Evolutionary conservation across 2,329 filamentous ascomycete species (phyloP), one percentile per base, ranked within the genome.

Genomic region (Xylaria arbuscula): DNA sequence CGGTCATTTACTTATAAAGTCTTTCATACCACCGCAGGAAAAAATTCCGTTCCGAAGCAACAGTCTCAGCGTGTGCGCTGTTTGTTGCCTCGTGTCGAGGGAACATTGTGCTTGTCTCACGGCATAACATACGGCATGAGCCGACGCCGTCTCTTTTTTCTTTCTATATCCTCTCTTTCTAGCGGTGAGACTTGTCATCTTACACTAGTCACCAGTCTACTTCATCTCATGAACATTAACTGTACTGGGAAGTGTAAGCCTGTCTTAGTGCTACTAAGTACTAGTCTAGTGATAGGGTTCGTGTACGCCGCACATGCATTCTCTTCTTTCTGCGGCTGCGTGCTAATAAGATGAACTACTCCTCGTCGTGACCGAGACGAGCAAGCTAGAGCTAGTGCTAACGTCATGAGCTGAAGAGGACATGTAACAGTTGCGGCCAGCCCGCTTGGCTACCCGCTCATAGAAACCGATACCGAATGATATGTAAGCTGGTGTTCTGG

Each of bases 101-200:
- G 24, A n/a, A 66, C 32, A 55, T 19, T 13, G 22, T 19, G 24
- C 13, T 56, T 9, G 28, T 68, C 55, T 64, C 50, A 68, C 50
- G 15, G 40, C 36, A 56, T 22, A 58, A 60, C 40, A 9, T 47
- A 56, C 66, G 51, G 62, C 22, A 65, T 68, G 47, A 48, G 45
- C 66, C 57, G 51, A 55, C 6, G 2, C 32, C 62, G 48, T 48
- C 28, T 22, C 1, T 13, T 28, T 42, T 3, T 6, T n/a, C n/a
- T n/a, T 22, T 45, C 40, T 17, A 8, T 45, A 7, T 56, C 19
- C 10, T 19, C 3, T 47, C 8, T 11, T 47, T 47, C n/a, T 47
- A 24, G 58, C 42, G 58, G 63, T 59, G 66, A 36, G 15, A n/a
- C 40, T 17, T 45, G n/a, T 8, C n/a, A 8, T 45, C 56, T 42